Base-by-base conservation (phyloP, 257 asterid genomes). In the Catharanthus roseus region DNA sequence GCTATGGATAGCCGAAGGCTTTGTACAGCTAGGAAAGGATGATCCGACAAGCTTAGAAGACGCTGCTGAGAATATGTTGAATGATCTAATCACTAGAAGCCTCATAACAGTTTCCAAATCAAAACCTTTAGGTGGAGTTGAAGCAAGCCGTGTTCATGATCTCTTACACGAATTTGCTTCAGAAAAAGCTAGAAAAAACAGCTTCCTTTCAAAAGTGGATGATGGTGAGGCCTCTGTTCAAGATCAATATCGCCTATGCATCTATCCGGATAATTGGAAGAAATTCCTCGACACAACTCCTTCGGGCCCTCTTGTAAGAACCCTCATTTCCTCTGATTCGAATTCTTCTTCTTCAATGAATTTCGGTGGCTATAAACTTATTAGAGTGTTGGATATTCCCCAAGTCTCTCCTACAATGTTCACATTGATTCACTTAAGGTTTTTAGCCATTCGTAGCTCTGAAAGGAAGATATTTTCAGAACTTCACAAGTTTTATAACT, bases 1-100 rank as follows among this genome's bases (percentile, higher is more conserved):
- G n/a, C n/a, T n/a, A n/a, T n/a, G n/a, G n/a, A n/a, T n/a, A n/a
- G n/a, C n/a, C n/a, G n/a, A n/a, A n/a, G n/a, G n/a, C n/a, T n/a
- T n/a, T n/a, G n/a, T n/a, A n/a, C n/a, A n/a, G n/a, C n/a, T n/a
- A n/a, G n/a, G n/a, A n/a, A n/a, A n/a, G n/a, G n/a, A n/a, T n/a
- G n/a, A n/a, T n/a, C n/a, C n/a, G 11, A 29, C 24, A 31, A 62
- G 64, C 39, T 51, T 33, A 6, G 69, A 63, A 55, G 76, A 65
- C 23, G 54, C 29, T 4, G 76, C 76, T 7, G 42, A 65, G 16
- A 10, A 57, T 60, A 42, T 38, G 44, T 71, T 76, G 69, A 73
- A 31, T 16, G 63, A 69, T 36, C 66, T 75, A 31, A 51, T 75
- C 39, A 29, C 56, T 61, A 75, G 79, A 71, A 69, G 68, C 42